Evolutionary conservation across 805 yeast species (phyloP).

Genomic region (Yarrowia sp.): DNA sequence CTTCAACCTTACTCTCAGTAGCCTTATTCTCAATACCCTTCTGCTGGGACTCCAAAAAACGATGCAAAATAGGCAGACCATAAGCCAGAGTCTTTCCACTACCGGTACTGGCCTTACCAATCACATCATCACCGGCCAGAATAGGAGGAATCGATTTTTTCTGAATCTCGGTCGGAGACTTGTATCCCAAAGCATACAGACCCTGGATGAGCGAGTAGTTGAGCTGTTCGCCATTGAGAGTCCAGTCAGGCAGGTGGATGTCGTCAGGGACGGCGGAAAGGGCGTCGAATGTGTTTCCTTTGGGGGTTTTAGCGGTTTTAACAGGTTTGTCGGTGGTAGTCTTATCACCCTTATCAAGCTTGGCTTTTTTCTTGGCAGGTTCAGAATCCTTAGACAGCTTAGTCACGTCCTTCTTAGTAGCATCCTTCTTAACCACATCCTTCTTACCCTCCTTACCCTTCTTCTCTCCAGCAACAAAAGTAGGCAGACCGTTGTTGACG

Average conservation of each 20-base stretch:
- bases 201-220: slow-evolving; percentile 56
- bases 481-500: slow-evolving; percentile 62
- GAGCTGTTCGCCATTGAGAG: slow-evolving; percentile 45
- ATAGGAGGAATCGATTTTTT: slow-evolving; percentile 69
- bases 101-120: slow-evolving; percentile 97
- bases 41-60: not conserved
- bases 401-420: slow-evolving; percentile 5
- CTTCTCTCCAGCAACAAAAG: slow-evolving; percentile 43
- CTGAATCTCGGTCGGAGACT: slow-evolving; percentile 82
- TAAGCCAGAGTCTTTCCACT: slow-evolving; percentile 96
- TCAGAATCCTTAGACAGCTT: not conserved
- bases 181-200: slow-evolving; percentile 54
- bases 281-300: slow-evolving; percentile 28
- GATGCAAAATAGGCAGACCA: slow-evolving; percentile 74
- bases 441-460: slow-evolving; percentile 27
- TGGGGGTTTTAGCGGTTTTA: too few relatives aligned
- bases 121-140: slow-evolving; percentile 68
- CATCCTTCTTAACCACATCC: not conserved
- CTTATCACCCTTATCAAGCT: not conserved
- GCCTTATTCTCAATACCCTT: not conserved
- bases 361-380: not conserved
- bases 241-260: slow-evolving; percentile 39
- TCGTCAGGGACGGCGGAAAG: slow-evolving; percentile 30
- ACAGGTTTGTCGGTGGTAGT: not conserved
- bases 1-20: not conserved